A percentile compares a stretch with the other conserved stretches of the same genome.
Evolutionary conservation across 805 yeast species (phyloP).

Genomic region (Saccharomyces paradoxus): DNA sequence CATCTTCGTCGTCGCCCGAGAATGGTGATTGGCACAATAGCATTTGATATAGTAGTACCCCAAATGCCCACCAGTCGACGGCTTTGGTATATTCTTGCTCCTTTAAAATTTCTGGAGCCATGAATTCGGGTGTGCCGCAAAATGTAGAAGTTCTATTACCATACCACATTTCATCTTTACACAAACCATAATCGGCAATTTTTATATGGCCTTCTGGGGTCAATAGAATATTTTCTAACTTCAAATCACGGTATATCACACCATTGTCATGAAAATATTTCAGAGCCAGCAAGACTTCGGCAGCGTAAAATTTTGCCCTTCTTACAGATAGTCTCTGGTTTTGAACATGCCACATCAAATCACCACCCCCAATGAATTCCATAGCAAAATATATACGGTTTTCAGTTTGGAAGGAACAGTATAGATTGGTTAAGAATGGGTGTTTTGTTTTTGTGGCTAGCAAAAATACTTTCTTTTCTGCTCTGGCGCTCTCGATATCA

Average conservation of each 20-base stretch:
- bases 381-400: constrained; percentile 94
- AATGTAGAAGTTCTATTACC: constrained; percentile 85
- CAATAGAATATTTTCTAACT: constrained; percentile 84
- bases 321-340: constrained; percentile 79
- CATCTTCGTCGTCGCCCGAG: constrained; percentile 95
- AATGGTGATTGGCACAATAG: constrained; percentile 92
- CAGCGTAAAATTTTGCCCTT: constrained; percentile 95
- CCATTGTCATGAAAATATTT: constrained; percentile 94
- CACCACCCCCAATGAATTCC: constrained; percentile 98
- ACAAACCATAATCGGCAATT: constrained; percentile 93
- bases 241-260: constrained; percentile 91
- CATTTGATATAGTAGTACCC: constrained; percentile 94
- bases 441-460: constrained; percentile 79
- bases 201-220: constrained; percentile 91
- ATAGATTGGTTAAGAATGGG: constrained; percentile 85
- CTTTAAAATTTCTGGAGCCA: constrained; percentile 96
- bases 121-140: constrained; percentile 98
- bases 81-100: constrained; percentile 89
- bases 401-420: constrained; percentile 96
- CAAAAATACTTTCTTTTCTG: constrained; percentile 86
- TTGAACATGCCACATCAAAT: constrained; percentile 98
- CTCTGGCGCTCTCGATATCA: constrained; percentile 89
- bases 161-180: constrained; percentile 87
- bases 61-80: constrained; percentile 99
- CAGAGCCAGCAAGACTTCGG: constrained; percentile 86